Evolutionary conservation across 768 basidiomycete genomes (phyloP).

Genomic region (Boletus pseudopeckii): DNA sequence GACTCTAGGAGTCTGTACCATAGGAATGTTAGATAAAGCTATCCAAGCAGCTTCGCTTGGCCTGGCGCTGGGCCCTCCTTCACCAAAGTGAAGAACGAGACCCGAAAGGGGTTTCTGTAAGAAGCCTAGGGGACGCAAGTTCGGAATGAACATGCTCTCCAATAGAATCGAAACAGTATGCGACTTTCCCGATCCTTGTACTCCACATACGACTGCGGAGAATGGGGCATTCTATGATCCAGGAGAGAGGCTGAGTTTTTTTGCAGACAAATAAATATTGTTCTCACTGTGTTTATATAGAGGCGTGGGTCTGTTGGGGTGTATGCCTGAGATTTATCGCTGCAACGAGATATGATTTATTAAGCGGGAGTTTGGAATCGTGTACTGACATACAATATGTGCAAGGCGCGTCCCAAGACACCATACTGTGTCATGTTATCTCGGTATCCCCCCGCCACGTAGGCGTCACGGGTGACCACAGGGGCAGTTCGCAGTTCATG

Average conservation of each 20-base stretch:
- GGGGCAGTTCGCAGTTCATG: constrained; percentile 45
- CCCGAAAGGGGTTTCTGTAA: constrained; percentile 56
- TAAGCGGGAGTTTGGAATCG: neutral
- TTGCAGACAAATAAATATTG: neutral
- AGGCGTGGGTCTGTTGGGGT: constrained; percentile 46
- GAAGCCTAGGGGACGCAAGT: constrained; percentile 45
- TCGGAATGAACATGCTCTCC: constrained; percentile 66
- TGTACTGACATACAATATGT: constrained; percentile 40
- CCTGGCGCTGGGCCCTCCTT: constrained; percentile 53
- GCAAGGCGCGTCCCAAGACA: constrained; percentile 49
- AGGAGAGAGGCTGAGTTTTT: neutral
- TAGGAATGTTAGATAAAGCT: constrained; percentile 36
- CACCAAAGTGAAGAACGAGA: constrained; percentile 67
- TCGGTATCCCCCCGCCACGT: constrained; percentile 31
- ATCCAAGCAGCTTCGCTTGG: constrained; percentile 71
- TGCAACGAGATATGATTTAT: constrained; percentile 16
- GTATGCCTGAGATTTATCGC: constrained; percentile 30
- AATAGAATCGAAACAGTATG: constrained; percentile 67
- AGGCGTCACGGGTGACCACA: constrained; percentile 50
- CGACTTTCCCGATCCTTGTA: constrained; percentile 74
- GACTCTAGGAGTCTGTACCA: constrained; percentile 32
- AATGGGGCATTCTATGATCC: constrained; percentile 61
- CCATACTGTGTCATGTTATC: constrained; percentile 55
- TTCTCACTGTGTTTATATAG: constrained; percentile 63
- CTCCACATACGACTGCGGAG: constrained; percentile 72